A percentile compares a stretch with the other conserved stretches of the same genome.
These are phyloP conservation scores for Teunomyces atbi DNA, from an alignment of 805 yeast species.

Conservation along the genomic window DNA sequence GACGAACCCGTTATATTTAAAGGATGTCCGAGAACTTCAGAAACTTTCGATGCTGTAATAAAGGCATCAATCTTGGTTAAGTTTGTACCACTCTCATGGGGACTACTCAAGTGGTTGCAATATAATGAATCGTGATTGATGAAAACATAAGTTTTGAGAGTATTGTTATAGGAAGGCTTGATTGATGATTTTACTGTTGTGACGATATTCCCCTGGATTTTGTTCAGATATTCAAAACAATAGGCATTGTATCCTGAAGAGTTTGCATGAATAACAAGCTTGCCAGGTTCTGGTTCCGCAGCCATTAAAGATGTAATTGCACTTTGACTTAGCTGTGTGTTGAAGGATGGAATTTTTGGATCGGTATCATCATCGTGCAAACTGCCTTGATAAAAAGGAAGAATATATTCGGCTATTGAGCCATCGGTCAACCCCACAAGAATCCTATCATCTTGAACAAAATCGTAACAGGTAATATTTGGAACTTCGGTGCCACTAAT, in stretches of 20 bases:
- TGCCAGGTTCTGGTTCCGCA: constrained; percentile 20
- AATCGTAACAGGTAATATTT: constrained; percentile 48
- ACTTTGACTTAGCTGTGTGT: constrained; percentile 30
- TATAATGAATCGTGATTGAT: constrained; percentile 29
- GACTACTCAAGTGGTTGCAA: constrained; percentile 28
- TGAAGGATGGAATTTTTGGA: constrained; percentile 29
- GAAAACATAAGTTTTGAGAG: constrained; percentile 25
- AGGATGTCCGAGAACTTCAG: constrained; percentile 39
- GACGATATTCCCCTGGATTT: constrained; percentile 26
- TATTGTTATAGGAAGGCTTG: constrained; percentile 29
- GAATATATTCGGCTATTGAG: constrained; percentile 52
- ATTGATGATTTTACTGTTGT: constrained; percentile 22
- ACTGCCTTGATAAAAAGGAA: constrained; percentile 25
- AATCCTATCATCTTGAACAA: constrained; percentile 41
- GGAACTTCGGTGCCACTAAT: neutral
- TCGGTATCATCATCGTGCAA: constrained; percentile 12
- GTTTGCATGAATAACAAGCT: constrained; percentile 26
- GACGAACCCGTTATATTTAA: constrained; percentile 32
- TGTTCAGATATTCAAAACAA: constrained; percentile 25
- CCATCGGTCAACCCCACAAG: constrained; percentile 63
- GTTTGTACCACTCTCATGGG: constrained; percentile 33
- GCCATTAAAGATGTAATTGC: constrained; percentile 27
- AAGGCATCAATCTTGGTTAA: constrained; percentile 31
- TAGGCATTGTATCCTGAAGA: constrained; percentile 28
- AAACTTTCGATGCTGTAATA: constrained; percentile 26